These are phyloP conservation scores for Aspergillus haitiensis DNA, from an alignment of 495 filamentous ascomycete genomes.

Conservation along the genomic window DNA sequence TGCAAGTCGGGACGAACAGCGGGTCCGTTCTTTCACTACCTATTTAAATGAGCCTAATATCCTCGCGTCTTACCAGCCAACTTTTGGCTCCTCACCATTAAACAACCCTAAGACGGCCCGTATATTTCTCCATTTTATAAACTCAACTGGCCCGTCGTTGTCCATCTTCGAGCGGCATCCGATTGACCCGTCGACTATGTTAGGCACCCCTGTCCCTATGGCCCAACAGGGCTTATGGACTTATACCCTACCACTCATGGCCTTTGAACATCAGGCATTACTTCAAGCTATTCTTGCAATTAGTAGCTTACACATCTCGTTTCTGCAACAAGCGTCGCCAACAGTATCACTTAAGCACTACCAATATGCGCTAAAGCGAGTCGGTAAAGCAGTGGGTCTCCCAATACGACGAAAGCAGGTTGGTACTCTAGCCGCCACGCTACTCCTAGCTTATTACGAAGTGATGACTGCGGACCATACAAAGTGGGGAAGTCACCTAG, in stretches of 20 bases:
- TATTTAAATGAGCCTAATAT: slow-evolving; percentile 68
- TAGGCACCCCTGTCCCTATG: slow-evolving; percentile 63
- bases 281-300: slow-evolving; percentile 91
- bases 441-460: slow-evolving; percentile 91
- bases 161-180: slow-evolving; percentile 87
- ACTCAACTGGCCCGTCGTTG: slow-evolving; percentile 81
- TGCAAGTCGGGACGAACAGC: slow-evolving; percentile 51
- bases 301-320: slow-evolving; percentile 84
- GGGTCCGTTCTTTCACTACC: slow-evolving; percentile 60
- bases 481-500: slow-evolving; percentile 92
- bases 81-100: slow-evolving; percentile 73
- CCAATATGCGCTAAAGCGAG: slow-evolving; percentile 74
- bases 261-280: slow-evolving; percentile 78
- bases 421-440: slow-evolving; percentile 80
- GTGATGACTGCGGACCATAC: slow-evolving; percentile 92
- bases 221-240: slow-evolving; percentile 82
- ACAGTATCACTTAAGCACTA: slow-evolving; percentile 91
- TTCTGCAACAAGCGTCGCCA: slow-evolving; percentile 66
- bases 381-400: slow-evolving; percentile 72
- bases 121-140: slow-evolving; percentile 90
- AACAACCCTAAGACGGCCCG: slow-evolving; percentile 80
- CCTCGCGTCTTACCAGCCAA: slow-evolving; percentile 76
- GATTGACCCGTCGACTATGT: slow-evolving; percentile 71
- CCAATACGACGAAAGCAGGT: slow-evolving; percentile 70
- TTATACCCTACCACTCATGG: slow-evolving; percentile 80